phyloP scores from a whole-genome alignment of 208 protist genomes.

The Trypanosomatidae sp. region DNA sequence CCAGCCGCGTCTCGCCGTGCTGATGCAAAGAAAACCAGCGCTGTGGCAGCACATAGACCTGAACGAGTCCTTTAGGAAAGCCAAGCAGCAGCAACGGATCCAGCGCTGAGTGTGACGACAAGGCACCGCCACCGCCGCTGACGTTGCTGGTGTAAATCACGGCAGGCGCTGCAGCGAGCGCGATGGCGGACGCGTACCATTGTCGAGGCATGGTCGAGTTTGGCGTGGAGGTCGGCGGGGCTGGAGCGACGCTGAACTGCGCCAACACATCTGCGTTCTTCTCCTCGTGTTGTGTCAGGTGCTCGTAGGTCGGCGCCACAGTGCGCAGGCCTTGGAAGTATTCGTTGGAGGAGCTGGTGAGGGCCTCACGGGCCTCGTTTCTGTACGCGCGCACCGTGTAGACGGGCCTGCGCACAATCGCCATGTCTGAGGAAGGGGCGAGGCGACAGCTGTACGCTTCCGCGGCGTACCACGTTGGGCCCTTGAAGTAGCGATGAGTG shows the following conservation, averaged over 20 bases:
- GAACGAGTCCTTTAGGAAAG: slow-evolving; percentile 74
- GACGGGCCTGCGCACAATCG: slow-evolving; percentile 55
- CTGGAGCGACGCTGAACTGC: slow-evolving; percentile 42
- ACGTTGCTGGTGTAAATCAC: background rate
- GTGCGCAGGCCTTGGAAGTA: slow-evolving; percentile 82
- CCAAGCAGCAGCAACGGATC: slow-evolving; percentile 62
- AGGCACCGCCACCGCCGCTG: background rate
- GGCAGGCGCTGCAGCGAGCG: slow-evolving; percentile 35
- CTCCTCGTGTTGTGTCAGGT: slow-evolving; percentile 54
- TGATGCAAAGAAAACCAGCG: slow-evolving; percentile 66
- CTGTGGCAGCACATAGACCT: slow-evolving; percentile 59
- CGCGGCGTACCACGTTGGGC: slow-evolving; percentile 12
- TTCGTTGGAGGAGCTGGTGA: slow-evolving; percentile 66
- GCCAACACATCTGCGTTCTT: slow-evolving; percentile 61
- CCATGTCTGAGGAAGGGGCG: slow-evolving; percentile 11
- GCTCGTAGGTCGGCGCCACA: slow-evolving; percentile 79
- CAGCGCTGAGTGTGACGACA: slow-evolving; percentile 4
- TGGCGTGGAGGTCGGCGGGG: background rate
- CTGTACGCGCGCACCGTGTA: slow-evolving; percentile 86
- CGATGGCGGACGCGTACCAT: slow-evolving; percentile 71
- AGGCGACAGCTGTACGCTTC: slow-evolving; percentile 15
- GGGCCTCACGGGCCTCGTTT: slow-evolving; percentile 75
- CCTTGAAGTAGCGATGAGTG: background rate
- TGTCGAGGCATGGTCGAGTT: slow-evolving; percentile 9
- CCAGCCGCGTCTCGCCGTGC: slow-evolving; percentile 42